Percentiles rank a stretch among this genome's conserved stretches.
These are phyloP conservation scores for Anastatica hierochuntica DNA, from an alignment of 345 rosid genomes.

Conservation along the genomic window DNA sequence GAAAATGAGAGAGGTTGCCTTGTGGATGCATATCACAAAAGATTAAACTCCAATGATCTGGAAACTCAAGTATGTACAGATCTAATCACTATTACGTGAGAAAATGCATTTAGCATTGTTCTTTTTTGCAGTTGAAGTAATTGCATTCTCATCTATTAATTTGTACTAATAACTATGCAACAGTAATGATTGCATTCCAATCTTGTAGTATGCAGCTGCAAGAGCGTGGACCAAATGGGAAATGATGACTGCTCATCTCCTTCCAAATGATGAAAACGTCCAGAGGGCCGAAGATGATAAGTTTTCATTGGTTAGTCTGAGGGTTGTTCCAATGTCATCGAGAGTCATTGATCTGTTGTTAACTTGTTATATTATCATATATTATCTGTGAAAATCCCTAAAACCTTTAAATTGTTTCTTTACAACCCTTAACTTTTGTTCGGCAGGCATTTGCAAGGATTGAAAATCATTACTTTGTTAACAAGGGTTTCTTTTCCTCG, in stretches of 20 bases:
- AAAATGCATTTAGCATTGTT: not conserved
- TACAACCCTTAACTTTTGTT: not conserved
- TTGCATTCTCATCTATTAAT: not conserved
- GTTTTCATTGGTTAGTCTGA: slow-evolving; percentile 64
- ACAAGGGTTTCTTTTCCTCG: slow-evolving; percentile 72
- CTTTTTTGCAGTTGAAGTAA: not conserved
- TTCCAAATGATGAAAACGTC: slow-evolving; percentile 64
- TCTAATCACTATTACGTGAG: not conserved
- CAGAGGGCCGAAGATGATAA: slow-evolving; percentile 81
- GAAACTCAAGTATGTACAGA: slow-evolving; percentile 67
- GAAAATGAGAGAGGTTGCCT: slow-evolving; percentile 66
- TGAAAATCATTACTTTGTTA: slow-evolving; percentile 83
- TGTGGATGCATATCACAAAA: slow-evolving; percentile 63
- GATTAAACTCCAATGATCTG: slow-evolving; percentile 63
- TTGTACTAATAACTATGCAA: not conserved
- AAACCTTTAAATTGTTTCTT: not conserved
- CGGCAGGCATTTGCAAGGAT: slow-evolving; percentile 96
- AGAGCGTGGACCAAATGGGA: slow-evolving; percentile 99
- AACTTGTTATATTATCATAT: too few species aligned
- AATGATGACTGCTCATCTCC: slow-evolving; percentile 91
- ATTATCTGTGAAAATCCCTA: not conserved
- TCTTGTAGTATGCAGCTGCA: slow-evolving; percentile 77
- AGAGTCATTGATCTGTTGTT: too few species aligned
- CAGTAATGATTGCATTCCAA: not conserved
- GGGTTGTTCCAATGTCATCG: not conserved